phyloP scores from a whole-genome alignment of 2,329 filamentous ascomycete genomes.

The Volutella citrinella region DNA sequence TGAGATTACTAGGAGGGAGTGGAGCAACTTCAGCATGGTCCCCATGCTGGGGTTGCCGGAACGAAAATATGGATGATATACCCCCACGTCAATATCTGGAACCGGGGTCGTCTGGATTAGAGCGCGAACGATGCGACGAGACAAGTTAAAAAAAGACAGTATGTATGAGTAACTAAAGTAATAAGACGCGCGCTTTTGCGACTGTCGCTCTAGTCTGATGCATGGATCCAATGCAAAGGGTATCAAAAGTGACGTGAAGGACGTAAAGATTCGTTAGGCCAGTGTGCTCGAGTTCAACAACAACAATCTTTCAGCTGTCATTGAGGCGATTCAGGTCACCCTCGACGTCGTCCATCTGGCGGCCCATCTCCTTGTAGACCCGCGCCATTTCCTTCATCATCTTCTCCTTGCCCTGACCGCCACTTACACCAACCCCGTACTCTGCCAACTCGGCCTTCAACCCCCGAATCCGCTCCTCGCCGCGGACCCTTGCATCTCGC shows the following conservation, averaged over 20 bases:
- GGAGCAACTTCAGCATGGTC: too few relatives aligned
- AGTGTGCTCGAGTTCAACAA: too few relatives aligned
- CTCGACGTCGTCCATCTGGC: conserved; percentile 47
- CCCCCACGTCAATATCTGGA: conserved; percentile 24
- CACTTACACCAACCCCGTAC: conserved; percentile 45
- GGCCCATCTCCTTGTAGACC: conserved; percentile 48
- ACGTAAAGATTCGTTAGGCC: too few relatives aligned
- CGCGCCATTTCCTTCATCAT: conserved; percentile 53
- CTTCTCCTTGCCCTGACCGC: conserved; percentile 41
- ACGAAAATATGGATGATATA: too few relatives aligned
- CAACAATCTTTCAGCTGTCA: conserved; percentile 20
- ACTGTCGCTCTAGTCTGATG: too few relatives aligned
- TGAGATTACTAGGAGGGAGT: too few relatives aligned
- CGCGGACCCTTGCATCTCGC: conserved; percentile 43
- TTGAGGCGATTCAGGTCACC: conserved; percentile 42
- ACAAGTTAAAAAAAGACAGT: conserved; percentile 16
- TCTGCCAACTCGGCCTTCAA: conserved; percentile 43
- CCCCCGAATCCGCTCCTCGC: conserved; percentile 41
- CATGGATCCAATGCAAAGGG: too few relatives aligned
- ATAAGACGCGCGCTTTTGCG: conserved; percentile 9
- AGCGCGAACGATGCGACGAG: conserved; percentile 15
- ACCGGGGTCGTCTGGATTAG: conserved; percentile 10
- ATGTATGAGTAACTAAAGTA: conserved; percentile 23
- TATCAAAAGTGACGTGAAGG: too few relatives aligned
- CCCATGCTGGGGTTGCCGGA: too few relatives aligned